These are phyloP conservation scores for Citrus maxima DNA, from an alignment of 345 rosid species.

Conservation along the genomic window DNA sequence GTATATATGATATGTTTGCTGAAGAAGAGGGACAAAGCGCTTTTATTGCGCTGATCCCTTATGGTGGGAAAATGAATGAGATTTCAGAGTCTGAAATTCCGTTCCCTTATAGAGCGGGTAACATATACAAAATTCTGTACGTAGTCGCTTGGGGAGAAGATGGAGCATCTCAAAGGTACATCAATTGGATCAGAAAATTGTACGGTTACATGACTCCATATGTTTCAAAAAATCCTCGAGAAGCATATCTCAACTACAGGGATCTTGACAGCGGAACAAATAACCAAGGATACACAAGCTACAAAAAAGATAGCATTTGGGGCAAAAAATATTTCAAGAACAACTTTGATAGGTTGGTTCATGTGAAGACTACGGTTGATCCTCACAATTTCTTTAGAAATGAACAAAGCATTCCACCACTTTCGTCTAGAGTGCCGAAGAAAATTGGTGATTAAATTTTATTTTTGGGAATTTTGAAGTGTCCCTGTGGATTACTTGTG, in stretches of 20 bases:
- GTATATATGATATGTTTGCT: conserved; percentile 42
- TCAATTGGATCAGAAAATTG: conserved; percentile 41
- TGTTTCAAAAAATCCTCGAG: no score
- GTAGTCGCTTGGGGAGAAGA: neutral
- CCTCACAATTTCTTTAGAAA: conserved; percentile 52
- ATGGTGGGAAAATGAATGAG: conserved; percentile 66
- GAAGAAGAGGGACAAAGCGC: conserved; percentile 58
- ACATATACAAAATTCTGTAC: conserved; percentile 46
- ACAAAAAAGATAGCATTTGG: conserved; percentile 36
- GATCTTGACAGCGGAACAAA: conserved; percentile 62
- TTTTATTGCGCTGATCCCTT: conserved; percentile 58
- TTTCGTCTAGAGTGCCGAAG: neutral
- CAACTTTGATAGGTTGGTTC: conserved; percentile 52
- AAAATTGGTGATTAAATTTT: neutral
- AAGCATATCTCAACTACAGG: no score
- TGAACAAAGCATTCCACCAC: conserved; percentile 66
- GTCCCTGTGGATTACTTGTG: neutral
- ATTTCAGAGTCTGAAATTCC: no score
- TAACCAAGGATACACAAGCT: conserved; percentile 22
- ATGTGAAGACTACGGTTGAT: conserved; percentile 49
- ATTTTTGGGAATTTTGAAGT: neutral
- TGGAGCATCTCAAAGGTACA: neutral
- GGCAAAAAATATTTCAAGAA: conserved; percentile 49
- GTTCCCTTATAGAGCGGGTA: conserved; percentile 56
- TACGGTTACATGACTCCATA: conserved; percentile 46